Base-by-base conservation (phyloP, 768 basidiomycete species). In the Clathrus columnatus region DNA sequence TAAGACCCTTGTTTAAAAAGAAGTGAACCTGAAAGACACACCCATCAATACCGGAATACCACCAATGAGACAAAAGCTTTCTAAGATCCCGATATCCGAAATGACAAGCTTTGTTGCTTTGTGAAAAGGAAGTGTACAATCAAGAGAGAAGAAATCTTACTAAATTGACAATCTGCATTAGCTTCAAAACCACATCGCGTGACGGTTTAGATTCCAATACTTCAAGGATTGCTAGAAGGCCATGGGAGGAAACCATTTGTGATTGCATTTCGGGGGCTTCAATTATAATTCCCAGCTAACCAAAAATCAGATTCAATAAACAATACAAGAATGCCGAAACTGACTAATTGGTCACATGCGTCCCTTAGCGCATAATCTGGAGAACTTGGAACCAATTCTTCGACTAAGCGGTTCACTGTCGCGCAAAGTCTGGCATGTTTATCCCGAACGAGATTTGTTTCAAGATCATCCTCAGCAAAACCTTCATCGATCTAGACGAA, bases 11-110 rank as follows among this genome's bases (percentile, higher is more conserved):
- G 5, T 7, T 47, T 18, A 47, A 32, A 41, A 23, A 48, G 29
- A 29, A 20, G 45, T 2, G 2, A 17, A 21, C 7, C 23, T 16
- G 45, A 30, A 50, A 11, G 5, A 73, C 77, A 46, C 62, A 85
- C 87, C 84, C 83, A 96, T 93, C 73, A 98, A 85, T 16, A 97
- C 87, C 14, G 96, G 93, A 58, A 97, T 97, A 14, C 95, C 95
- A 27, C 91, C 88, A 63, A 93, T 87, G 52, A 98, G 74, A 69
- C 95, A 98, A 71, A 98, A 91, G 62, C 92, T 91, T 68, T 99
- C 96, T 63, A 98, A 70, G 63, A 90, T 85, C 2, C 84, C 87
- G 23, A 91, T 75, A 63, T 97, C 93, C 5, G 78, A 75, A 0
- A 69, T 75, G 20, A 81, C 76, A 49, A 76, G 67, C 75, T 78